phyloP scores from a whole-genome alignment of 345 rosid species.

The Linum tenue region DNA sequence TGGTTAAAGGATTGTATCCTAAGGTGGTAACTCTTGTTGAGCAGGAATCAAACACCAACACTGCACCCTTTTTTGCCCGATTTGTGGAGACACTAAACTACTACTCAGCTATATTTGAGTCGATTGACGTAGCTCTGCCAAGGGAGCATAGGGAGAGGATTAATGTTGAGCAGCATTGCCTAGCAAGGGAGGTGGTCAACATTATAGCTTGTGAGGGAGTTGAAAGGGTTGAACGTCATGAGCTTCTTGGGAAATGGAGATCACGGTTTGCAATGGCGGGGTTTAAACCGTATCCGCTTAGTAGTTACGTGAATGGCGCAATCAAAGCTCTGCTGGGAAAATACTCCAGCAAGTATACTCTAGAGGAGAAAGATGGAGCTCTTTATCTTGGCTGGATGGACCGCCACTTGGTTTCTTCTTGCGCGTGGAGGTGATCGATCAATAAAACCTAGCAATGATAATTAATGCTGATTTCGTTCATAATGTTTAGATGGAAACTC shows the following conservation, averaged over 20 bases:
- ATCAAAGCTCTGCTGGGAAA: conserved; percentile 54
- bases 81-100: conserved; percentile 62
- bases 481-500: conserved; percentile 1
- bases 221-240: conserved; percentile 90
- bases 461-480: background rate
- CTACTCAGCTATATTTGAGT: conserved; percentile 65
- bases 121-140: conserved; percentile 59
- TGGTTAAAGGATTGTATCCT: conserved; percentile 66
- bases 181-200: conserved; percentile 91
- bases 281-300: conserved; percentile 61
- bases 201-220: conserved; percentile 83
- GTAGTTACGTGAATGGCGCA: conserved; percentile 59
- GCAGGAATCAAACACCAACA: conserved; percentile 81
- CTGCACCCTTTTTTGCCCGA: conserved; percentile 74
- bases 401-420: conserved; percentile 52
- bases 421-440: conserved; percentile 66
- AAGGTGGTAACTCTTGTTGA: conserved; percentile 83
- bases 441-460: background rate
- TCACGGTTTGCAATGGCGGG: conserved; percentile 84
- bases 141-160: conserved; percentile 80
- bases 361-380: conserved; percentile 69
- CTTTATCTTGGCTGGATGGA: conserved; percentile 90
- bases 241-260: conserved; percentile 74
- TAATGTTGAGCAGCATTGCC: conserved; percentile 88
- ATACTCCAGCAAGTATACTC: conserved; percentile 58